Evolutionary conservation across 768 basidiomycete genomes (phyloP), one percentile per base, ranked within the genome.

Genomic region (Glaciozyma antarctica): DNA sequence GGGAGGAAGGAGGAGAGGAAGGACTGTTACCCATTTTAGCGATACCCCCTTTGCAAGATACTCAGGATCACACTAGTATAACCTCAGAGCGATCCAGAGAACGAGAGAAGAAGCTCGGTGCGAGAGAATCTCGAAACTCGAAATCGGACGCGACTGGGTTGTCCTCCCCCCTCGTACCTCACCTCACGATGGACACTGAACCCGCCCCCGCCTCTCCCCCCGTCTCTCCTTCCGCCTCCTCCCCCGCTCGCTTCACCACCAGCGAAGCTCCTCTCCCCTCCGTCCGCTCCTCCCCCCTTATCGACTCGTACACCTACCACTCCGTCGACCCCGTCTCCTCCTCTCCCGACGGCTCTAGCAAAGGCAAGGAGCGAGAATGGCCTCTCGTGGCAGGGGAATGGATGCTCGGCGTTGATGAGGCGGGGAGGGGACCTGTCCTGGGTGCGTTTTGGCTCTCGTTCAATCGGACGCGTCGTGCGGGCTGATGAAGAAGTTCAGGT

Each of bases 321-420:
- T 72, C 71, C 19, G 67, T 66, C 28, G 59, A 70, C 41, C 57
- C 63, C 54, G 28, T 51, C 64, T 6, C 54, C 44, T 54, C 53
- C 10, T 55, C 53, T 38, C 19, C 32, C 32, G 60, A 49, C 4
- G 16, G 38, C 19, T 48, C 28, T 6, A 53, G 43, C 28, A 32
- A 58, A 28, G 34, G 43, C 9, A 65, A 59, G 9, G 49, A 13
- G 26, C 15, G 21, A 2, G 38, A 47, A 9, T 21, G 38, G 49
- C 67, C 30, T 60, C 71, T 73, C 24, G 69, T 72, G 61, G 71
- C 55, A 9, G 56, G 28, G 3, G 67, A 67, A 26, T 72, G 70
- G 78, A 89, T 97, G 57, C 86, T 99, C 58, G 95, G 95, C 28
- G 92, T 99, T n/a, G 95, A 99, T 76, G 95, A 99, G 76, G 95